phyloP scores from a whole-genome alignment of 2,329 filamentous ascomycete genomes.

The Zasmidium citrigriseum region DNA sequence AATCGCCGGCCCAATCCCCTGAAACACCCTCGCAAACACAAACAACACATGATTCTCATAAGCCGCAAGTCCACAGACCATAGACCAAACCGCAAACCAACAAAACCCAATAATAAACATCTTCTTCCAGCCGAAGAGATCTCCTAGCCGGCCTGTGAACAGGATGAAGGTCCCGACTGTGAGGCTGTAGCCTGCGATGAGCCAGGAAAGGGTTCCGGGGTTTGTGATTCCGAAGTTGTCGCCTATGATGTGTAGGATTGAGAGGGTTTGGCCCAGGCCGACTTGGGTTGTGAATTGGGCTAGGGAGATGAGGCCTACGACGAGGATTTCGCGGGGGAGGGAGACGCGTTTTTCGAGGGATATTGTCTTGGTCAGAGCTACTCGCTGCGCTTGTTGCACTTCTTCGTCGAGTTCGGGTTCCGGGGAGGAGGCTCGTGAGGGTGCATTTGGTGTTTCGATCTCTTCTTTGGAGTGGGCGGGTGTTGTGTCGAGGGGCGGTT shows the following conservation, averaged over 20 bases:
- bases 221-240: constrained; percentile 41
- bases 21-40: constrained; percentile 39
- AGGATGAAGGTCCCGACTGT: constrained; percentile 50
- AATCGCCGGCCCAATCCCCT: constrained; percentile 41
- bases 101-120: constrained; percentile 43
- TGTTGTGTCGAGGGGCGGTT: background rate
- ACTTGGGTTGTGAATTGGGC: constrained; percentile 34
- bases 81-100: constrained; percentile 44
- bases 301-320: constrained; percentile 30
- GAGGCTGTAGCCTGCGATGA: constrained; percentile 45
- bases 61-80: constrained; percentile 40
- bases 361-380: constrained; percentile 16
- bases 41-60: constrained; percentile 37
- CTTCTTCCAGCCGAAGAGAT: constrained; percentile 46
- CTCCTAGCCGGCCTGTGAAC: constrained; percentile 47
- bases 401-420: constrained; percentile 12
- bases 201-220: constrained; percentile 46
- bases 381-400: constrained; percentile 4
- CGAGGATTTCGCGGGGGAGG: constrained; percentile 32
- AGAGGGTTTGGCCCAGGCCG: constrained; percentile 28
- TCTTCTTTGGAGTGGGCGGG: constrained; percentile 13
- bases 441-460: constrained; percentile 15
- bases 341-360: constrained; percentile 31
- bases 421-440: constrained; percentile 13
- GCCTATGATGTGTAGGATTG: constrained; percentile 43